Evolutionary conservation across 805 yeast species (phyloP), one percentile per base, ranked within the genome.

Genomic region (Henningerozyma blattae): DNA sequence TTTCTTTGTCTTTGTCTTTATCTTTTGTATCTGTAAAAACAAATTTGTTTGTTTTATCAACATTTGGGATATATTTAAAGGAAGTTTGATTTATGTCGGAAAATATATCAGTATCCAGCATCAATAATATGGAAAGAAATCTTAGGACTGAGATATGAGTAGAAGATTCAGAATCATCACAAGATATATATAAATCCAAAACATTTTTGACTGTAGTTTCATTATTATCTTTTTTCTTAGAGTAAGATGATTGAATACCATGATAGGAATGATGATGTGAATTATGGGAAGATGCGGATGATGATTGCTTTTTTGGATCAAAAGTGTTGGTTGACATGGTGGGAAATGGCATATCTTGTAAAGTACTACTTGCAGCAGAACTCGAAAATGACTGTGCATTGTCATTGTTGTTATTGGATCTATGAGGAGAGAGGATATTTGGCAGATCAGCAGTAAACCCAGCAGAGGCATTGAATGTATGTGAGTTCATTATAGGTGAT

Each of bases 71-170:
- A 33, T 45, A 34, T 31, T 41, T 48, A 35, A 47, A 50, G n/a
- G 43, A 34, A 10, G 41, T 42, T 9, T 33, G 13, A 36, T 50
- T 52, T 16, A 52, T 17, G 20, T 49, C 55, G 10, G 34, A 30
- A 30, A 50, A 48, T 2, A 44, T 44, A 5, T 47, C 52, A 1
- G 47, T 39, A 33, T 50, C 58, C 14, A 55, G 39, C 39, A 55
- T 31, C 9, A 46, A 32, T 32, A 55, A 34, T 2, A 47, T 41
- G 6, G 43, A 37, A 24, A 52, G 35, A 32, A 55, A 54, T 18
- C 47, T 41, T 17, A 55, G 32, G 4, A 48, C 47, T 3, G 53
- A 39, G 3, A 53, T 43, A 31, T 51, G 52, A 2, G 54, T 45
- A 27, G 49, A 29, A 2, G 50, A 46, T 32, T 55, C 60, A 10